Evolutionary conservation across 2,329 filamentous ascomycete genomes (phyloP), one percentile per base, ranked within the genome.

Genomic region (Fusarium redolens): DNA sequence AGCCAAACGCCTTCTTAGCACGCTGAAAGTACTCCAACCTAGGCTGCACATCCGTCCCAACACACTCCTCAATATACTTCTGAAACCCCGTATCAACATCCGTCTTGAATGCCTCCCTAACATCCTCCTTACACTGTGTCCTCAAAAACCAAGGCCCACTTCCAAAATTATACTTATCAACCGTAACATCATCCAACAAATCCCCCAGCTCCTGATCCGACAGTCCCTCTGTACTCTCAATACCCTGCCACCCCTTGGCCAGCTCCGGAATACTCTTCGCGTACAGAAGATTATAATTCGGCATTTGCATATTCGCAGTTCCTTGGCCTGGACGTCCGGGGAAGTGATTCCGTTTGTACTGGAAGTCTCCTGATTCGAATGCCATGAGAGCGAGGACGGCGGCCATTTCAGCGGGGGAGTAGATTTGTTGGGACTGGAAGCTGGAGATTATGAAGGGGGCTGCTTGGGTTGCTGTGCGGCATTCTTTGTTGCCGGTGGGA

Each of bases 301-400:
- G 70, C 81, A 81, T 81, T 77, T 88, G 86, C 86, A 89, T 87
- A 79, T 88, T 88, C 69, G 83, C 83, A 4, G 93, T 95, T 30
- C 93, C 93, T 80, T 95, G 92, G 13, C 93, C 93, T 0, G 91
- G 86, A 0, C 82, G 78, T n/a, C 86, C 87, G 71, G 84, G 83
- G 38, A 59, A 72, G 75, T 90, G 84, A 82, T 95, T 94, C 80
- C 86, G 87, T 81, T 92, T 93, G 86, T 89, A 95, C 76, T 88
- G 86, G 83, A 95, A 93, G 70, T 91, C 86, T 28, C 64, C 89
- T 4, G 89, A 90, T 83, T 97, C 94, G 78, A 91, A 91, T 15
- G 91, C 89, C 83, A 93, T 92, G 77, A 94, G 85, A 17, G 91
- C 86, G 47, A 96, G 78, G 20, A 95, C 81, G 28, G 91, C 93